Conservation (phyloP, 495 filamentous ascomycete genomes). For the Sphaerosporella brunnea region DNA sequence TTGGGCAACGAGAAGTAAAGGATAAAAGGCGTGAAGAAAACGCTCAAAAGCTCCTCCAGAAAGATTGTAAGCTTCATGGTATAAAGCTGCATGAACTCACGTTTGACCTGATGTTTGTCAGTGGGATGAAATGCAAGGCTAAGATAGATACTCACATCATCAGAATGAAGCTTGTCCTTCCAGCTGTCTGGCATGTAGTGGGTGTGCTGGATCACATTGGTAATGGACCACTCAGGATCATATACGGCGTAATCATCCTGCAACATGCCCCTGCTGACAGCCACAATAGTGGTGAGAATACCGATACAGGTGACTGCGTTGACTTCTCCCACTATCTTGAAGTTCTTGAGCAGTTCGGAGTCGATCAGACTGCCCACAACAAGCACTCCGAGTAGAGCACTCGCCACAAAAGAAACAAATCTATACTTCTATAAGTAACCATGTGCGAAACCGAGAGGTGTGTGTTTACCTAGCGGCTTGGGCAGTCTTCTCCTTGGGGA, state of each 20-base stretch:
- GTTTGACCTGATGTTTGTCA: slow-evolving; percentile 31
- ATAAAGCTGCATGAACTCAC: slow-evolving; percentile 75
- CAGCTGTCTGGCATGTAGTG: slow-evolving; percentile 78
- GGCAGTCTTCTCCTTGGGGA: slow-evolving; percentile 83
- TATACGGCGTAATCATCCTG: slow-evolving; percentile 80
- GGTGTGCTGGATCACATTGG: slow-evolving; percentile 74
- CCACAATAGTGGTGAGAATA: slow-evolving; percentile 48
- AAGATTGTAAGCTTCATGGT: slow-evolving; percentile 81
- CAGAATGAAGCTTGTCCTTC: slow-evolving; percentile 74
- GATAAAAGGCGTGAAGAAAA: slow-evolving; percentile 79
- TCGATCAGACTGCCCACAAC: slow-evolving; percentile 65
- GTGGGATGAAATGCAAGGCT: neutral
- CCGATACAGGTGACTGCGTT: slow-evolving; percentile 47
- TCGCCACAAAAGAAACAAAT: slow-evolving; percentile 72
- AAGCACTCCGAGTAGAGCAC: slow-evolving; percentile 68
- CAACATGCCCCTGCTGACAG: slow-evolving; percentile 55
- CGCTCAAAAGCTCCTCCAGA: slow-evolving; percentile 76
- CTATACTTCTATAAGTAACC: slow-evolving; percentile 20
- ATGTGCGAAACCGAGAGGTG: neutral
- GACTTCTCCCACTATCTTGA: slow-evolving; percentile 72
- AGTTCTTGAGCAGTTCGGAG: slow-evolving; percentile 73
- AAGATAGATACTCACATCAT: slow-evolving; percentile 42
- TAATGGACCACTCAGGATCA: slow-evolving; percentile 75
- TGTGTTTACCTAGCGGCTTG: slow-evolving; percentile 40
- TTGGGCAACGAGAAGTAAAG: slow-evolving; percentile 74